Base-by-base conservation (phyloP, 1,139 yeast species). In the Pichia sorboxylosa region DNA sequence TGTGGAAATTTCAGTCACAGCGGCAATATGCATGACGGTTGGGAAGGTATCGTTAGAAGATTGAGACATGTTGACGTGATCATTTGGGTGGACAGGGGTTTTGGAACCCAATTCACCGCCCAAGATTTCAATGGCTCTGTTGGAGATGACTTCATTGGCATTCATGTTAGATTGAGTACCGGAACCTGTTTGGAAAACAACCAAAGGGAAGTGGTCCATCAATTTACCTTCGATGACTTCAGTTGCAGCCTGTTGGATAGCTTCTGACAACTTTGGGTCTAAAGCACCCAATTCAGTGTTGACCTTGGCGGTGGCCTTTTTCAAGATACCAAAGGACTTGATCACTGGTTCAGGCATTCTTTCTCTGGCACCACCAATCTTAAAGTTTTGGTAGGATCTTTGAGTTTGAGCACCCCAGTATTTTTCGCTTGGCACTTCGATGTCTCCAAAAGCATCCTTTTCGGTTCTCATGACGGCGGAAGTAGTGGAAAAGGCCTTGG, bases 391-490 rank as follows among this genome's bases (percentile, higher is more conserved):
- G 49, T 76, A 69, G 11, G 97, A 79, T 60, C 94, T 73, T 58
- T 92, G 96, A 39, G 98, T 90, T 64, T 90, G 98, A 27, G 98
- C 97, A 40, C 98, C 97, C 83, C 94, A 87, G 66, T 87, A 87
- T 55, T 74, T 77, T 52, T 80, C 69, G 40, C 71, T 63, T 38
- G 85, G 93, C 33, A 87, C 97, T 53, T 82, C 82, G 51, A 90
- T 80, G 54, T 83, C 94, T 47, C 98, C 98, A 54, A 90, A 90
- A 33, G 97, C 96, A 60, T 90, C 98, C 38, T 85, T 71, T 59
- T 90, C 98, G 39, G 71, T 71, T 65, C 97, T 77, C 42, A 41
- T 39, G 18, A 43, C 47, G 21, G 33, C 40, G 30, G 42, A 28
- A 14, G 56, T 39, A 17, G 52, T 34, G n/a, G 58, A 49, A 40